Percentiles rank a stretch among this genome's conserved stretches.
Conservation (phyloP, 108 stramenopile genomes). For the Chaetoceros tenuissimus region DNA sequence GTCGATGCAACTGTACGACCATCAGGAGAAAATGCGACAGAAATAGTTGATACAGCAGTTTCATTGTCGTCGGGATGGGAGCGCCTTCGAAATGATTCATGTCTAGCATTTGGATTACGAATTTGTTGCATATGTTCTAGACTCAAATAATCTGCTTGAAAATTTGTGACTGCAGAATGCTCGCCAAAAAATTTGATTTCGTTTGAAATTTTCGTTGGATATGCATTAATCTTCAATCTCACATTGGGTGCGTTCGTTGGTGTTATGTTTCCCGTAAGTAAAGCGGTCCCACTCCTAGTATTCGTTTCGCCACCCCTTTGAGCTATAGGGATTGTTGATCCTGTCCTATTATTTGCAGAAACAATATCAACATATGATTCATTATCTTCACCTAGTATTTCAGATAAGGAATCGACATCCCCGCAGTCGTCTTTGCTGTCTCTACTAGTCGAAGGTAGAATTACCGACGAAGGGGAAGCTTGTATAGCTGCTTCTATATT, state of each 20-base stretch:
- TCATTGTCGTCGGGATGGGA: neutral
- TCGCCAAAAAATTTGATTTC: conserved; percentile 55
- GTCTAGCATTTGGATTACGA: conserved; percentile 4
- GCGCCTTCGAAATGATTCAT: conserved; percentile 15
- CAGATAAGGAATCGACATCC: neutral
- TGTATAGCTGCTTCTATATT: neutral
- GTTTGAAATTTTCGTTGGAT: conserved; percentile 4
- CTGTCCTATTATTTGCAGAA: neutral
- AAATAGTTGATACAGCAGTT: conserved; percentile 63
- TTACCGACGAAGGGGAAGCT: neutral
- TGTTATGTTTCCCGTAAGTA: no score
- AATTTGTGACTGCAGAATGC: conserved; percentile 43
- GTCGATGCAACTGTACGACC: conserved; percentile 87
- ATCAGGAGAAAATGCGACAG: conserved; percentile 69
- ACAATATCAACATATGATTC: neutral
- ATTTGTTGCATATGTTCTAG: conserved; percentile 22
- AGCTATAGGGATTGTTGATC: neutral
- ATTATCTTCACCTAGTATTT: neutral
- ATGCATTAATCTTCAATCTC: neutral
- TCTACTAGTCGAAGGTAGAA: neutral
- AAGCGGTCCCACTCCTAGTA: neutral
- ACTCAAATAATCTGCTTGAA: conserved; percentile 60
- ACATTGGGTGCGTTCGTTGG: neutral
- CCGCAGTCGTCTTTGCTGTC: neutral
- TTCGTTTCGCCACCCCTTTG: neutral